These are phyloP conservation scores for Murraya paniculata DNA, from an alignment of 345 rosid genomes.

Conservation along the genomic window DNA sequence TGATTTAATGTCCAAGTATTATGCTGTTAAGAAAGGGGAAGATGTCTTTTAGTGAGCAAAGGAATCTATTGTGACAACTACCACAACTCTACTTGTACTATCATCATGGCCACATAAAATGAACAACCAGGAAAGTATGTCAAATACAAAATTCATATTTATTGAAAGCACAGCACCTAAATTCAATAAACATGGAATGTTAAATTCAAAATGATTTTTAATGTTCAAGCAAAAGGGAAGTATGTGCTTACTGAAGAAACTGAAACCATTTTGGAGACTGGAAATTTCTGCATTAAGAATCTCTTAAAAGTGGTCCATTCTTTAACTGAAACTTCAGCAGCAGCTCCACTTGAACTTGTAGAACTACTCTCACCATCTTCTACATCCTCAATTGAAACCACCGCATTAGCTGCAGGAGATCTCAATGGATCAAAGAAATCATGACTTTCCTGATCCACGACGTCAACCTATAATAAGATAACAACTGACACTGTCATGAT, in stretches of 20 bases:
- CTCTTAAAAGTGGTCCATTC: conserved; percentile 85
- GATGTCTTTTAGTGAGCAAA: neutral
- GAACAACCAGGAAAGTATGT: neutral
- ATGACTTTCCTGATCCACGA: conserved; percentile 23
- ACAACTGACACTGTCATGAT: neutral
- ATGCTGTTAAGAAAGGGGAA: neutral
- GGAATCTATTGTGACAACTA: neutral
- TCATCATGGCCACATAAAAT: neutral
- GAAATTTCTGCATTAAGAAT: conserved; percentile 79
- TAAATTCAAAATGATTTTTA: neutral
- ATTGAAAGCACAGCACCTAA: too few species aligned
- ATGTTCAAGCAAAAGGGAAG: neutral
- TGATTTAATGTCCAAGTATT: neutral
- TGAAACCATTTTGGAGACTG: conserved; percentile 70
- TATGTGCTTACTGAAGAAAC: conserved; percentile 55
- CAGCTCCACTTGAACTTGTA: conserved; percentile 19
- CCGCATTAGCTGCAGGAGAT: conserved; percentile 29
- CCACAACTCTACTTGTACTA: too few species aligned
- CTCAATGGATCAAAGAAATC: conserved; percentile 78
- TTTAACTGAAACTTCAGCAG: conserved; percentile 34
- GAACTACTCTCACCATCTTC: conserved; percentile 29
- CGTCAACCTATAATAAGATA: conserved; percentile 7
- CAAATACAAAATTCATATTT: neutral
- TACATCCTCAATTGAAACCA: conserved; percentile 22
- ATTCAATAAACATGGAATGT: neutral